Percentiles rank a stretch among this genome's conserved stretches.
Evolutionary conservation across 768 basidiomycete genomes (phyloP).

Genomic region (Amyloporia xantha): DNA sequence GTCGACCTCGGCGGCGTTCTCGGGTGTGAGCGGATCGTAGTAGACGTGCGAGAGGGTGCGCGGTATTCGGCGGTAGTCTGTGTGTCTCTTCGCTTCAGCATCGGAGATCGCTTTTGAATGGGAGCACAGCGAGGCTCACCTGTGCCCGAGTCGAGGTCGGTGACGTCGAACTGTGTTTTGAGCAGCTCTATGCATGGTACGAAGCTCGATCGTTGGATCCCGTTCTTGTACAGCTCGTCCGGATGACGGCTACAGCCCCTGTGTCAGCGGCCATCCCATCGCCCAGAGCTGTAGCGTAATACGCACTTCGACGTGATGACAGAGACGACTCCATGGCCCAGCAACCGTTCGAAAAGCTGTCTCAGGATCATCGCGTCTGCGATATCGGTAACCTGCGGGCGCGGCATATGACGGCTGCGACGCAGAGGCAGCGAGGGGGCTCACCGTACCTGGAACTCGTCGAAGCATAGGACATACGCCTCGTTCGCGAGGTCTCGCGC

Average conservation of each 20-base stretch:
- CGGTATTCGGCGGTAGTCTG: constrained; percentile 93
- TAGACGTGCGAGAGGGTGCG: constrained; percentile 92
- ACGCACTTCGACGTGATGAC: constrained; percentile 96
- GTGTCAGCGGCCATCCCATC: no score
- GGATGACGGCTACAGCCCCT: constrained; percentile 98
- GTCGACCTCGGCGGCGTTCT: constrained; percentile 62
- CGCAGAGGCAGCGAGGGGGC: background rate
- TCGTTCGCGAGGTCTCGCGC: constrained; percentile 82
- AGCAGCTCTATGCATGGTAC: constrained; percentile 91
- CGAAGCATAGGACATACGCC: constrained; percentile 86
- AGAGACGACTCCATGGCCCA: constrained; percentile 85
- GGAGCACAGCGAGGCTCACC: constrained; percentile 38
- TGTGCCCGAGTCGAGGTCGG: constrained; percentile 92
- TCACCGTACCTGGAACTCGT: constrained; percentile 86
- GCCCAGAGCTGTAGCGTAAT: no score
- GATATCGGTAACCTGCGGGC: constrained; percentile 81
- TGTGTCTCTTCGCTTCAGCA: no score
- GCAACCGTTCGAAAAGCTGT: constrained; percentile 78
- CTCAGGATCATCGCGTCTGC: constrained; percentile 97
- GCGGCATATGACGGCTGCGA: background rate
- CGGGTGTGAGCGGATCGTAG: constrained; percentile 68
- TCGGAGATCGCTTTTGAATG: constrained; percentile 6
- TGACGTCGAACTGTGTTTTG: constrained; percentile 79
- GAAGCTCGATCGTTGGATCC: constrained; percentile 93
- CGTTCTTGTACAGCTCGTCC: constrained; percentile 96